A percentile compares a stretch with the other conserved stretches of the same genome.
Evolutionary conservation across 2,329 filamentous ascomycete species (phyloP).

Genomic region (Tolypocladium capitatum): DNA sequence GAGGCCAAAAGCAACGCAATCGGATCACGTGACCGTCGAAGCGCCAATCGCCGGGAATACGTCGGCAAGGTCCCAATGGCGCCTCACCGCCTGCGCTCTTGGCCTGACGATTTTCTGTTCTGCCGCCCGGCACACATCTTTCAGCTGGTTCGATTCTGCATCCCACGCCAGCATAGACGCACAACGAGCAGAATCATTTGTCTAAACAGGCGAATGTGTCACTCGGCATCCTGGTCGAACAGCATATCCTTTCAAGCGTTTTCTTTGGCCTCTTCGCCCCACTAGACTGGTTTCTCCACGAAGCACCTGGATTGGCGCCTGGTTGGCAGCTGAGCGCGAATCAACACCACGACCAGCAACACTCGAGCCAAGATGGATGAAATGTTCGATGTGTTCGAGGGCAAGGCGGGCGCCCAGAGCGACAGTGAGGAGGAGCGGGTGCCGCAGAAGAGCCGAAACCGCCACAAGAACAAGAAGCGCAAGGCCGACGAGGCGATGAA

Average conservation of each 20-base stretch:
- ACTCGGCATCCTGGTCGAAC: not conserved
- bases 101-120: conserved; percentile 12
- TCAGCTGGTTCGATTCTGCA: conserved; percentile 4
- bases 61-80: not conserved
- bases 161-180: conserved; percentile 6
- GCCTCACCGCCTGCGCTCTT: conserved; percentile 12
- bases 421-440: conserved; percentile 29
- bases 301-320: not conserved
- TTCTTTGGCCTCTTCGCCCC: not conserved
- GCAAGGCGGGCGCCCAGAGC: conserved; percentile 31
- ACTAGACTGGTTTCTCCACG: not conserved
- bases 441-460: conserved; percentile 36
- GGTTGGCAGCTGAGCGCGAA: not conserved
- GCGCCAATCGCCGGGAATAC: not conserved
- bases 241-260: not conserved
- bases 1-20: conserved; percentile 15
- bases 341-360: not conserved
- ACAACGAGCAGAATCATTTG: not conserved
- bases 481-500: conserved; percentile 73
- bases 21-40: conserved; percentile 6
- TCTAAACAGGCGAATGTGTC: not conserved
- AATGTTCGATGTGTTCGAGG: conserved; percentile 72
- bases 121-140: conserved; percentile 14
- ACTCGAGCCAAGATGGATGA: conserved; percentile 48
- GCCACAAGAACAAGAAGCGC: conserved; percentile 66